Conservation (phyloP, 306 rosid species). For the Citrullus amarus region DNA sequence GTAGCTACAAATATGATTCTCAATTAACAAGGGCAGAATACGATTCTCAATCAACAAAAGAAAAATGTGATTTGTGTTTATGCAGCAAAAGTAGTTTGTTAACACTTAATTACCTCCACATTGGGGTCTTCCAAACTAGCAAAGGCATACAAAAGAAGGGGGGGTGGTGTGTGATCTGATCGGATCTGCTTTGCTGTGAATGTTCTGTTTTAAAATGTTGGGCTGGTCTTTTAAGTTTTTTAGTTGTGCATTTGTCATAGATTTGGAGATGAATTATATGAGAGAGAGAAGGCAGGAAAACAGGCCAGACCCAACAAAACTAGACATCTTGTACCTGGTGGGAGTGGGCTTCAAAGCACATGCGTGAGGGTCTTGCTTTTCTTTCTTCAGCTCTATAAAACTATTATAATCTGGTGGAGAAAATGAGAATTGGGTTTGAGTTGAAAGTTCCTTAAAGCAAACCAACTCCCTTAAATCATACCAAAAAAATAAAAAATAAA, state of each 20-base stretch:
- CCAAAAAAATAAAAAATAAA: background rate
- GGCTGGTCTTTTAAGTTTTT: background rate
- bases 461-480: background rate
- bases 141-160: background rate
- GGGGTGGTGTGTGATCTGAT: background rate
- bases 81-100: background rate
- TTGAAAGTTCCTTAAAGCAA: background rate
- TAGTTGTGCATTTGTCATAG: background rate
- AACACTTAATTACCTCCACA: background rate
- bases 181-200: background rate
- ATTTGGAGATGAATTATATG: background rate
- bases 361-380: background rate
- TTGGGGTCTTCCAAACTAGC: background rate
- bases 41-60: no score
- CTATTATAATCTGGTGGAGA: background rate
- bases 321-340: background rate
- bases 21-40: no score
- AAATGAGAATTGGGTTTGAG: background rate
- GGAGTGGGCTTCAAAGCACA: conserved; percentile 7
- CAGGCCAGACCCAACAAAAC: background rate
- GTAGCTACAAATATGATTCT: no score
- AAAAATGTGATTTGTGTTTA: background rate
- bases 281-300: conserved; percentile 9
- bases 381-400: background rate
- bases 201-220: background rate